Conservation (phyloP, 176 grass and related monocot genomes). For the Eleusine coracana region DNA sequence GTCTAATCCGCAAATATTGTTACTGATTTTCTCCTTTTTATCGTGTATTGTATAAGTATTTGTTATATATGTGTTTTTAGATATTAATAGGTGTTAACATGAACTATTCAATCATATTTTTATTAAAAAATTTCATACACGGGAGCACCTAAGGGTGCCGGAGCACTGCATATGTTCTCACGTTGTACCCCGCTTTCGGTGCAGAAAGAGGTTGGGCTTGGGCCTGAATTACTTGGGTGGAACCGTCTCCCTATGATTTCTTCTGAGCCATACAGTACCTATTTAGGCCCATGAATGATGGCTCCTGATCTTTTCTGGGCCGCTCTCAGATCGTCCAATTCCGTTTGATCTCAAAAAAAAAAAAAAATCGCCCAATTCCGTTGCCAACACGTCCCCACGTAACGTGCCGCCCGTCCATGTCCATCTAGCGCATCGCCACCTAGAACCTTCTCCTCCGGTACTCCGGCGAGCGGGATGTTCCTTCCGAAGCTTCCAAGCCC, state of each 20-base stretch:
- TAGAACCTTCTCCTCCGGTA: conserved; percentile 35
- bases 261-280: background rate
- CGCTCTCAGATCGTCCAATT: background rate
- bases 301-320: background rate
- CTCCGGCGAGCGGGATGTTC: conserved; percentile 42
- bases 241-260: background rate
- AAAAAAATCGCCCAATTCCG: background rate
- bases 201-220: no score
- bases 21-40: no score
- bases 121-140: no score
- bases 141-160: no score
- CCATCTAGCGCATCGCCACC: background rate
- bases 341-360: background rate
- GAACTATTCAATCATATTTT: no score
- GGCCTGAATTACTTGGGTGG: no score
- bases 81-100: no score
- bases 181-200: no score
- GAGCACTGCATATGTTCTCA: no score
- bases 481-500: conserved; percentile 33
- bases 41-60: no score
- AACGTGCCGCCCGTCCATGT: background rate
- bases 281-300: background rate
- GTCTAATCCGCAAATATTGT: no score
- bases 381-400: background rate
- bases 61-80: no score